Base-by-base conservation (phyloP, 257 asterid genomes). In the Solanum rostratum region DNA sequence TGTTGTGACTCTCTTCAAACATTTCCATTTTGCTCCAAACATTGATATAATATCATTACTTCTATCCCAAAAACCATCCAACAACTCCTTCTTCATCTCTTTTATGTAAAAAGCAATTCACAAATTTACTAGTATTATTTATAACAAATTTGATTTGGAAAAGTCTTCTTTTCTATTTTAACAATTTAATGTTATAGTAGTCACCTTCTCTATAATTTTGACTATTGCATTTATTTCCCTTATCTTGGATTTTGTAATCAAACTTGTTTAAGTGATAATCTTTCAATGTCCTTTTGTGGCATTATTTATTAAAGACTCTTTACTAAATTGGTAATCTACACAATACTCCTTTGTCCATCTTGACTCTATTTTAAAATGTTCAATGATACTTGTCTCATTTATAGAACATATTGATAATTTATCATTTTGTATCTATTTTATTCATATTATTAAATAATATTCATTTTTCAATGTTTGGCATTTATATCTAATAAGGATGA, bases 41-140 rank as follows among this genome's bases (percentile, higher is more conserved):
- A 24, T 20, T 69, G 79, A 69, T 7, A 39, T 68, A 18, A 68
- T 68, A 68, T 65, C 1, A 30, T 7, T 65, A 66, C 14, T 84
- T 68, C 79, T 84, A 18, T 84, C 84, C 89, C 87, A 84, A 71
- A 87, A 55, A 7, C 19, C 43, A 53, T 82, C 68, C 82, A 54
- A 68, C 70, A 66, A 68, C 53, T 69, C 84, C 30, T 87, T 13
- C 69, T 15, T 63, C 45, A 65, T 68, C 22, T 85, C 22, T 70
- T 69, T 70, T 52, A 30, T 41, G 45, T 39, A 30, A 19, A 37
- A 45, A 9, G 30, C 18, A 45, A 19, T 24, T 53, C 27, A 43
- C 1, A 14, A 29, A 27, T 30, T 60, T 41, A 81, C 16, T 33
- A 7, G 19, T 53, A 30, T 37, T n/a, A 7, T 1, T 43, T 45